Base-by-base conservation (phyloP, 2,329 filamentous ascomycete species). In the Paecilomyces formosus region DNA sequence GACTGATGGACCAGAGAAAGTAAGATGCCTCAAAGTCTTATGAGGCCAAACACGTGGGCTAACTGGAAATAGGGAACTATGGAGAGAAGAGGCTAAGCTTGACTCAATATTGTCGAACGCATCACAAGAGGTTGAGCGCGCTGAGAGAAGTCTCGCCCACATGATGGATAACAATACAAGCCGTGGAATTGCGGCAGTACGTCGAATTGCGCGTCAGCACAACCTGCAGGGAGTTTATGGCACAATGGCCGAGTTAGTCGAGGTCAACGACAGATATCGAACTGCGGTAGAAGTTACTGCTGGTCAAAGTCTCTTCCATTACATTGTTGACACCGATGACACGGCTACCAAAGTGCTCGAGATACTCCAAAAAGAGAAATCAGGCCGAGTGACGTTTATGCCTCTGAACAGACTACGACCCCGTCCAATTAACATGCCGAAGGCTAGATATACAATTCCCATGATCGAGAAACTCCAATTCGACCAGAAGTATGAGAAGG, bases 361-460 rank as follows among this genome's bases (percentile, higher is more conserved):
- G 64, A 83, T 86, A 13, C 80, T 99, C 28, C 88, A 92, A 70
- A 87, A 86, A 63, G 86, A 90, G 64, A 88, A 86, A 61, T 88
- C 89, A 15, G 94, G 94, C 12, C 85, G 94, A 69, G 84, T 99
- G 18, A 99, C 95, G 0, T 97, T 97, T 68, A 93, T 97, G 82
- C 94, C 94, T 0, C 80, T 99, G 21, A 93, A 91, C 62, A 87
- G 92, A 62, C 78, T 99, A 33, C 86, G 85, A 56, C 84, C 86
- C 0, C 86, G 86, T 58, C 81, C 85, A 15, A 77, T 85, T 55
- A 93, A 93, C 65, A 83, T 97, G 61, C 93, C 94, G 3, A 87
- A 89, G 60, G 90, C 90, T 0, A 89, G 87, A 63, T 93, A 97
- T 73, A 93, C 92, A 1, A 85, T 96, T 35, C 90, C 92, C 1